These are phyloP conservation scores for Hyaloscypha finlandica DNA, from an alignment of 495 filamentous ascomycete species.

Conservation along the genomic window DNA sequence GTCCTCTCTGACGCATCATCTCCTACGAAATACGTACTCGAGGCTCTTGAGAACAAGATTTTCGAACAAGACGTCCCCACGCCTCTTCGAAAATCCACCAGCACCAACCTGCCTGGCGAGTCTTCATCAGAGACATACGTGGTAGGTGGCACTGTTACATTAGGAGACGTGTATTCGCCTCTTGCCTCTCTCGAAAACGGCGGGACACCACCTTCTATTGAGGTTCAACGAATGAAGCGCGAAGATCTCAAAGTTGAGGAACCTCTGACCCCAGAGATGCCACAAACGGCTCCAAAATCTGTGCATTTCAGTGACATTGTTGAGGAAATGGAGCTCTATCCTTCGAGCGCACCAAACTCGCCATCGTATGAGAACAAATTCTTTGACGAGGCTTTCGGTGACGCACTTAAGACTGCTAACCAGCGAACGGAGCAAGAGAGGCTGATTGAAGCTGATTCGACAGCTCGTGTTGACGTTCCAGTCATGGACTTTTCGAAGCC, in stretches of 20 bases:
- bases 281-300: constrained; percentile 36
- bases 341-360: constrained; percentile 32
- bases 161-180: constrained; percentile 32
- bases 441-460: constrained; percentile 58
- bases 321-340: constrained; percentile 18
- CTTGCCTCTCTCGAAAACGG: constrained; percentile 30
- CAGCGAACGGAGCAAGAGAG: constrained; percentile 60
- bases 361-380: constrained; percentile 43
- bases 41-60: constrained; percentile 46
- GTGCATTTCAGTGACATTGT: constrained; percentile 42
- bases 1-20: constrained; percentile 52
- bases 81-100: constrained; percentile 20
- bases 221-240: constrained; percentile 33
- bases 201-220: constrained; percentile 26
- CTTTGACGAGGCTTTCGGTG: constrained; percentile 47
- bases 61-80: constrained; percentile 37
- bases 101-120: constrained; percentile 2
- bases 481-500: constrained; percentile 61
- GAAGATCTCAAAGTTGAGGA: constrained; percentile 45
- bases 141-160: constrained; percentile 21
- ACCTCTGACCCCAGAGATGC: constrained; percentile 40
- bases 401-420: constrained; percentile 33
- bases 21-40: constrained; percentile 47
- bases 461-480: constrained; percentile 57
- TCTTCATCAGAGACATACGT: constrained; percentile 21